A percentile compares a stretch with the other conserved stretches of the same genome.
Conservation (phyloP, 768 basidiomycete species). For the Plicaturopsis crispa region DNA sequence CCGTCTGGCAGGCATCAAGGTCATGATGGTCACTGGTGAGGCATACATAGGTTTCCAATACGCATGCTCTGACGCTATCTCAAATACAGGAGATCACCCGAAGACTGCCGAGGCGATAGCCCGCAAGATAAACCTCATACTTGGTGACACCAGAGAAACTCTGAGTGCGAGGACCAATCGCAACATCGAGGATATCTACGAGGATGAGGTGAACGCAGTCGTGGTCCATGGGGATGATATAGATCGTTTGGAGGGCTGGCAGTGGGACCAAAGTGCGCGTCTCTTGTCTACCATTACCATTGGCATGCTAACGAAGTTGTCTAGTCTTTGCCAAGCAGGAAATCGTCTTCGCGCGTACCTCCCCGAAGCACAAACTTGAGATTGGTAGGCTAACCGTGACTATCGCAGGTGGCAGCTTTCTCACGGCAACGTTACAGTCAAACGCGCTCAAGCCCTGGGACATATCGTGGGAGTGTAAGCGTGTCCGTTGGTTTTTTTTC, state of each 20-base stretch:
- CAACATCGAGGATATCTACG: constrained; percentile 50
- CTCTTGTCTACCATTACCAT: neutral
- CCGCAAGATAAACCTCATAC: constrained; percentile 62
- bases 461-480: constrained; percentile 68
- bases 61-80: neutral
- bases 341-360: constrained; percentile 67
- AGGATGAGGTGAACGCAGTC: constrained; percentile 60
- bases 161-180: constrained; percentile 49
- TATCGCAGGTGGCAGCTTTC: no score
- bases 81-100: constrained; percentile 50
- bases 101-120: constrained; percentile 72
- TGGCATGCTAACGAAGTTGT: constrained; percentile 1
- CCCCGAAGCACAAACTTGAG: constrained; percentile 67
- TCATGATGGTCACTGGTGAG: constrained; percentile 70
- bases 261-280: constrained; percentile 63
- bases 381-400: constrained; percentile 52
- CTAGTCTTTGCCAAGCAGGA: constrained; percentile 61
- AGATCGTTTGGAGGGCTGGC: constrained; percentile 59
- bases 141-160: constrained; percentile 51
- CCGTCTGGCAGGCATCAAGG: constrained; percentile 64
- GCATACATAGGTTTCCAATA: neutral
- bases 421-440: no score
- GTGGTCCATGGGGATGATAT: constrained; percentile 67
- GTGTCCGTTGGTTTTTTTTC: neutral
- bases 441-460: constrained; percentile 63